Percentiles rank a stretch among this genome's conserved stretches.
These are phyloP conservation scores for Amaranthus tricolor DNA, from an alignment of 179 eudicot species.

Conservation along the genomic window DNA sequence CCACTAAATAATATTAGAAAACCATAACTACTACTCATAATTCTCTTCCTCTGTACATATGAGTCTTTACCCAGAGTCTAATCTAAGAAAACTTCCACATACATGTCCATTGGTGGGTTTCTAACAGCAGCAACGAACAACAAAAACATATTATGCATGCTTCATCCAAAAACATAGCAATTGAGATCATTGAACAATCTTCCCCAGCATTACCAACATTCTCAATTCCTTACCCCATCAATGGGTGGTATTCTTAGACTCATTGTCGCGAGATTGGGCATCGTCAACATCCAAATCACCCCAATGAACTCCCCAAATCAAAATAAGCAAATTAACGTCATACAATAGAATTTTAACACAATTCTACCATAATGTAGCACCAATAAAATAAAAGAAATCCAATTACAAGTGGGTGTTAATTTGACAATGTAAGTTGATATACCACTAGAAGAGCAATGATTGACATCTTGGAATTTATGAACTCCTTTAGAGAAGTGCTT, in stretches of 20 bases:
- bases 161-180: constrained; percentile 2
- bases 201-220: neutral
- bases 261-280: constrained; percentile 63
- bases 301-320: constrained; percentile 84
- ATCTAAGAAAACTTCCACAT: constrained; percentile 17
- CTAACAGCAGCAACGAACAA: constrained; percentile 11
- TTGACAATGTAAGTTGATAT: constrained; percentile 9
- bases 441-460: constrained; percentile 90
- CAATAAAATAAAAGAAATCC: neutral
- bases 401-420: neutral
- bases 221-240: neutral
- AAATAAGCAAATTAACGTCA: constrained; percentile 52
- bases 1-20: constrained; percentile 13
- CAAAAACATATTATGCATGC: neutral
- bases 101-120: constrained; percentile 1
- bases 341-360: constrained; percentile 1
- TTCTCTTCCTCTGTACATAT: constrained; percentile 19
- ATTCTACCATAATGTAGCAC: constrained; percentile 10
- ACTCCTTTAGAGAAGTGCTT: too few species aligned
- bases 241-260: constrained; percentile 36
- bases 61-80: constrained; percentile 9
- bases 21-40: neutral
- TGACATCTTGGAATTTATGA: constrained; percentile 78
- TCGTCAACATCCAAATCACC: constrained; percentile 91
- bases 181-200: neutral